These are phyloP conservation scores for Botrytis elliptica DNA, from an alignment of 2,329 filamentous ascomycete genomes.

Conservation along the genomic window DNA sequence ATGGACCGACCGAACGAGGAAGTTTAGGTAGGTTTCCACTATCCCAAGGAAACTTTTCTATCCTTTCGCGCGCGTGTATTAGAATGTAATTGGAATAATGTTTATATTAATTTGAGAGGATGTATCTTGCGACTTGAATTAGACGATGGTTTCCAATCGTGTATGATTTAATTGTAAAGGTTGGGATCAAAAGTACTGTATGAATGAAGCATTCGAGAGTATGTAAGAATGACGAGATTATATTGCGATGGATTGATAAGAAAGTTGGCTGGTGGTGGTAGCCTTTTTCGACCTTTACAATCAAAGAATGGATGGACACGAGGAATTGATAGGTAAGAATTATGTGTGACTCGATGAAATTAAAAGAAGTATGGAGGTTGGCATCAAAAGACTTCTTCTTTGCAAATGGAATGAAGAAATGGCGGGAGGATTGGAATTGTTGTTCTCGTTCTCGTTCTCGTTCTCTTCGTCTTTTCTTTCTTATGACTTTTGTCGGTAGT, in stretches of 20 bases:
- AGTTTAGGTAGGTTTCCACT: conserved; percentile 7
- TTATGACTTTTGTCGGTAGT: background rate
- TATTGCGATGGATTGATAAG: conserved; percentile 10
- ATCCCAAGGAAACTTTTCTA: background rate
- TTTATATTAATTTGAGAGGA: background rate
- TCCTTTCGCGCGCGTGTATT: conserved; percentile 20
- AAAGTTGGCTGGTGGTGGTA: background rate
- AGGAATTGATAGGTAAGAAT: conserved; percentile 1
- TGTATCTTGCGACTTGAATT: background rate
- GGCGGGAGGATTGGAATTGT: background rate
- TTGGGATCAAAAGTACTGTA: background rate
- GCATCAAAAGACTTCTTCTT: background rate
- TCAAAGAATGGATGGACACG: background rate
- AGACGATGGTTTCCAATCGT: background rate
- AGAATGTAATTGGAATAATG: background rate
- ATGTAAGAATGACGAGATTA: background rate
- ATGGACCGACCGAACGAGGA: conserved; percentile 13
- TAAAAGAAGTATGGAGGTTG: conserved; percentile 1
- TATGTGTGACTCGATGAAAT: background rate
- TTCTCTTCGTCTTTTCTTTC: background rate
- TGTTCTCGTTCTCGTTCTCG: background rate
- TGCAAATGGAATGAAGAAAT: background rate
- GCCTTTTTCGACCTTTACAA: background rate
- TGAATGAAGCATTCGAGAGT: too few species aligned
- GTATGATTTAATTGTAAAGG: background rate